Percentiles rank a stretch among this genome's conserved stretches.
Conservation (phyloP, 2,329 filamentous ascomycete genomes). For the Stagonosporopsis rhizophila region DNA sequence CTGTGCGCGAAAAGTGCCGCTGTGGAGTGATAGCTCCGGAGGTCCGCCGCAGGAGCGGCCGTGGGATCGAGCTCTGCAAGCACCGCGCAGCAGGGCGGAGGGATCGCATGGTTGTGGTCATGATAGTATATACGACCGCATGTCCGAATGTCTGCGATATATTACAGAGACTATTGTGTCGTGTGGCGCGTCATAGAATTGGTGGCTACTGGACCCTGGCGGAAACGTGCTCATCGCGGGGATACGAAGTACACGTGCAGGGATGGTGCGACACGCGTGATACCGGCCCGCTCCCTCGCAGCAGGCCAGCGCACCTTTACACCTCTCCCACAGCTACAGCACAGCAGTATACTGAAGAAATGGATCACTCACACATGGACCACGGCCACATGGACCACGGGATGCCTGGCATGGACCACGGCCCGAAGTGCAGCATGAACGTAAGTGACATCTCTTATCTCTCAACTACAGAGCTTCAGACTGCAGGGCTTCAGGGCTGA, state of each 20-base stretch:
- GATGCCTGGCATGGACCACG: slow-evolving; percentile 56
- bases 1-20: slow-evolving; percentile 40
- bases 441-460: slow-evolving; percentile 58
- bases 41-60: slow-evolving; percentile 19
- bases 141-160: neutral
- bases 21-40: slow-evolving; percentile 20
- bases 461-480: neutral
- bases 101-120: slow-evolving; percentile 27
- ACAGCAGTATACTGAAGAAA: slow-evolving; percentile 26
- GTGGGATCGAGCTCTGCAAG: slow-evolving; percentile 22
- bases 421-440: slow-evolving; percentile 86
- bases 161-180: neutral
- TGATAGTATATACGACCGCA: neutral
- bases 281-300: slow-evolving; percentile 5
- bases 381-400: slow-evolving; percentile 63
- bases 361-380: slow-evolving; percentile 54
- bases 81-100: slow-evolving; percentile 25
- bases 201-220: slow-evolving; percentile 9
- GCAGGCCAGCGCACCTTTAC: neutral
- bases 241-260: slow-evolving; percentile 20
- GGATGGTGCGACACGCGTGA: slow-evolving; percentile 32
- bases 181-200: slow-evolving; percentile 6
- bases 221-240: slow-evolving; percentile 19
- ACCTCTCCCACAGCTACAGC: slow-evolving; percentile 1
- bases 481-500: slow-evolving; percentile 1